These are phyloP conservation scores for Talaromyces sp. DNA, from an alignment of 2,329 filamentous ascomycete genomes.

Conservation along the genomic window DNA sequence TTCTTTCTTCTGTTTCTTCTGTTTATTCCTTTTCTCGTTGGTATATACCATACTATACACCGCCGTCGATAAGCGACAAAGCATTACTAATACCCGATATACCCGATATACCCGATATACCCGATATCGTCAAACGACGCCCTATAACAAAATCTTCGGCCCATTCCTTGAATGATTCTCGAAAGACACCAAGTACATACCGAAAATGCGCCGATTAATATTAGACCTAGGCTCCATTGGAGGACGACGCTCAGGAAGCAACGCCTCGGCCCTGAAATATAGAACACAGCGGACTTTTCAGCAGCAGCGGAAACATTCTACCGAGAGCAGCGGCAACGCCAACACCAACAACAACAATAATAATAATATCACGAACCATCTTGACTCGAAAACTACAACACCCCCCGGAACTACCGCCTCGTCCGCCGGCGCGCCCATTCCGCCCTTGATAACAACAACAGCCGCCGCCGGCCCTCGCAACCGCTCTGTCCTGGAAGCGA, in stretches of 20 bases:
- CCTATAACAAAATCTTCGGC: too few species aligned
- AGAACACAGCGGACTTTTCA: background rate
- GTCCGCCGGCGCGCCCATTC: conserved; percentile 20
- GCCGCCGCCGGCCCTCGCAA: background rate
- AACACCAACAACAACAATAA: background rate
- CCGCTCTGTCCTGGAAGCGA: conserved; percentile 25
- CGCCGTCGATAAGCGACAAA: background rate
- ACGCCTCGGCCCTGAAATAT: conserved; percentile 1
- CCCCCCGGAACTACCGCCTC: conserved; percentile 12
- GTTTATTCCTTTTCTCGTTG: background rate
- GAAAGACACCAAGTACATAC: too few species aligned
- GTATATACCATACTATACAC: background rate
- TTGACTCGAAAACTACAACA: background rate
- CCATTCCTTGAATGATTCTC: too few species aligned
- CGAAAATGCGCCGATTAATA: conserved; percentile 3
- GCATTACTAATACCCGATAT: background rate
- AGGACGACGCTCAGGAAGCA: conserved; percentile 11
- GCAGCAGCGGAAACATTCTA: conserved; percentile 8
- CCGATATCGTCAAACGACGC: background rate
- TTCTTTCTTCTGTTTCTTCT: too few species aligned
- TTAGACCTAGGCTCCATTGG: background rate
- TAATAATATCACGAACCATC: background rate
- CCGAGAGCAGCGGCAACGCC: background rate
- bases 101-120: too few species aligned
- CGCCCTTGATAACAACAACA: conserved; percentile 14